phyloP scores from a whole-genome alignment of 2,329 filamentous ascomycete species.

The Colletotrichum tamarilloi region DNA sequence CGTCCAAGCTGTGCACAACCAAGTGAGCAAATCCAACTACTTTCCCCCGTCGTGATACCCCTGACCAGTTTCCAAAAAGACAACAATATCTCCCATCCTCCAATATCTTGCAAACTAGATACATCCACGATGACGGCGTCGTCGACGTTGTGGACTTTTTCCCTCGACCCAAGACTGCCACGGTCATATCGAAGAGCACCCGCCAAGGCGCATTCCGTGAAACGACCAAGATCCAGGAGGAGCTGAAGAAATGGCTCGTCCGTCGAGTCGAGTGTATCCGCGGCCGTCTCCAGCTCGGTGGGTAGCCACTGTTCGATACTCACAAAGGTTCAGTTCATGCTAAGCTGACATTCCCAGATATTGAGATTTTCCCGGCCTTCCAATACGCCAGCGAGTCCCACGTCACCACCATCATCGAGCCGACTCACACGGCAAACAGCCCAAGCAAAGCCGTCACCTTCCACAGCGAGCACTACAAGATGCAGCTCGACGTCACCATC shows the following conservation, averaged over 20 bases:
- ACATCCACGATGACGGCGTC: constrained; percentile 80
- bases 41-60: not conserved
- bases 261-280: constrained; percentile 79
- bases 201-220: constrained; percentile 66
- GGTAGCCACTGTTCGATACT: not conserved
- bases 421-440: constrained; percentile 50
- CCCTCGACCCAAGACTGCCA: constrained; percentile 72
- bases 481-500: constrained; percentile 76
- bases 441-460: constrained; percentile 73
- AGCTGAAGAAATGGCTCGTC: constrained; percentile 78
- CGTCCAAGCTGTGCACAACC: constrained; percentile 67
- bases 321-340: fast-evolving
- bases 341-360: constrained; percentile 51
- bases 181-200: constrained; percentile 57
- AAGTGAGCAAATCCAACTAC: constrained; percentile 53
- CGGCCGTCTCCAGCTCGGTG: constrained; percentile 71
- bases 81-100: constrained; percentile 82
- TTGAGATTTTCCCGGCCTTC: constrained; percentile 80
- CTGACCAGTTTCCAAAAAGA: constrained; percentile 4
- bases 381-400: constrained; percentile 75
- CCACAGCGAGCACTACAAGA: constrained; percentile 65
- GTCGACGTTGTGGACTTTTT: constrained; percentile 82
- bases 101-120: constrained; percentile 82
- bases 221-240: constrained; percentile 64
- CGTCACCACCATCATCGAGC: constrained; percentile 64